These are phyloP conservation scores for Lepiota subincarnata DNA, from an alignment of 768 basidiomycete genomes.

Conservation along the genomic window DNA sequence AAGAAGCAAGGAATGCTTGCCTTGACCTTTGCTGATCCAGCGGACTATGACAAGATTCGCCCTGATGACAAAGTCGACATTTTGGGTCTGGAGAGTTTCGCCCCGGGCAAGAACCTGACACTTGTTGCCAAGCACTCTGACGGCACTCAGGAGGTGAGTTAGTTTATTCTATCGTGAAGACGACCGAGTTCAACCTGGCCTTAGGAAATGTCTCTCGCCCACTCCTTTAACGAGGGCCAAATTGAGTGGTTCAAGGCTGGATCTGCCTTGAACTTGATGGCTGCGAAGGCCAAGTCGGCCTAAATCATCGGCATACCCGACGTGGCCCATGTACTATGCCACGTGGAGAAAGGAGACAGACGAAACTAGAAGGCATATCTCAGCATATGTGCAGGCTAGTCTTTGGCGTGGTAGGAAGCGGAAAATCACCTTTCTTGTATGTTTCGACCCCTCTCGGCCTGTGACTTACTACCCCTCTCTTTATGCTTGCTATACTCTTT, in stretches of 20 bases:
- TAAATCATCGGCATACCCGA: neutral
- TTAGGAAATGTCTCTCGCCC: slow-evolving; percentile 72
- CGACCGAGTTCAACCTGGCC: slow-evolving; percentile 15
- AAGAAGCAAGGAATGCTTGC: slow-evolving; percentile 99
- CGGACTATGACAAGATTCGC: slow-evolving; percentile 90
- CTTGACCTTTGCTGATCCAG: slow-evolving; percentile 86
- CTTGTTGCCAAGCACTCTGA: slow-evolving; percentile 79
- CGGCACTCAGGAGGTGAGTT: slow-evolving; percentile 61
- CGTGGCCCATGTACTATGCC: neutral
- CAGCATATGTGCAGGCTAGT: neutral
- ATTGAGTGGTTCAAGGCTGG: slow-evolving; percentile 99
- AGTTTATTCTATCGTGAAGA: neutral
- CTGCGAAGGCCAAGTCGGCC: slow-evolving; percentile 49
- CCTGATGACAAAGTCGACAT: slow-evolving; percentile 89
- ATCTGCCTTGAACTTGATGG: slow-evolving; percentile 87
- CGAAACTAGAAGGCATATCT: too few species aligned
- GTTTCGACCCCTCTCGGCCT: neutral
- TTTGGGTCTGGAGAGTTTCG: slow-evolving; percentile 81
- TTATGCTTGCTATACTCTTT: neutral
- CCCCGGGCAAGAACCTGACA: slow-evolving; percentile 89
- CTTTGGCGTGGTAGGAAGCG: neutral
- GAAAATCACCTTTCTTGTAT: neutral
- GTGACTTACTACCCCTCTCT: neutral
- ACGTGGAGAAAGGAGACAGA: too few species aligned
- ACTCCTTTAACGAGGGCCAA: slow-evolving; percentile 96